Evolutionary conservation across 495 filamentous ascomycete species (phyloP).

Genomic region (Penicillium pancosmium): DNA sequence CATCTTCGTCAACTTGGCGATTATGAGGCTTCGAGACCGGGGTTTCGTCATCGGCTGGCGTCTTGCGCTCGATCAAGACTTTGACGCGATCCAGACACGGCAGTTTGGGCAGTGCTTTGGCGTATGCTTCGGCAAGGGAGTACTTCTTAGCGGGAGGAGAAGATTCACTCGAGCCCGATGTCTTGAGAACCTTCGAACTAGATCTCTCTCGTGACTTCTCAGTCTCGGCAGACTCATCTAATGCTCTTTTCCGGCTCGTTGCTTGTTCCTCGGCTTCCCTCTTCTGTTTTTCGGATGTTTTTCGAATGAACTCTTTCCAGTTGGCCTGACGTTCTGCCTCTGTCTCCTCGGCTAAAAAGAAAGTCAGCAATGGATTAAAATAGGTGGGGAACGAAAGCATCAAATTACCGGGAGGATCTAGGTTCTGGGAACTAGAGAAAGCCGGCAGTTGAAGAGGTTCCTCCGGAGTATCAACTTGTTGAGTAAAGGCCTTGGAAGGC

Average conservation of each 20-base stretch:
- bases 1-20: slow-evolving; percentile 46
- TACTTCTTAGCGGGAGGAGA: slow-evolving; percentile 21
- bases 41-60: slow-evolving; percentile 20
- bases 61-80: slow-evolving; percentile 30
- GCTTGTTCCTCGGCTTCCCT: slow-evolving; percentile 22
- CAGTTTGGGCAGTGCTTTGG: slow-evolving; percentile 41
- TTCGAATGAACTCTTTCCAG: slow-evolving; percentile 24
- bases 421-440: background rate
- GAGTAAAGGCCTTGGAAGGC: slow-evolving; percentile 7
- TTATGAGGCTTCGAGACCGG: slow-evolving; percentile 4
- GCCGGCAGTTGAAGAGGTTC: slow-evolving; percentile 3
- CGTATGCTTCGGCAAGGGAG: slow-evolving; percentile 39
- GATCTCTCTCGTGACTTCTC: slow-evolving; percentile 18
- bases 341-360: slow-evolving; percentile 6
- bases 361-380: background rate
- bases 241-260: slow-evolving; percentile 28
- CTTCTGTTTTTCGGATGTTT: slow-evolving; percentile 18
- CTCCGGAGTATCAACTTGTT: background rate
- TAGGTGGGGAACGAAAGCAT: background rate
- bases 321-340: slow-evolving; percentile 17
- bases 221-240: slow-evolving; percentile 22
- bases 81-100: slow-evolving; percentile 41
- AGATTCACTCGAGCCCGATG: slow-evolving; percentile 17
- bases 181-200: slow-evolving; percentile 29
- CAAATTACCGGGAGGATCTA: background rate